Evolutionary conservation across 768 basidiomycete genomes (phyloP).

Genomic region (Suillus discolor): DNA sequence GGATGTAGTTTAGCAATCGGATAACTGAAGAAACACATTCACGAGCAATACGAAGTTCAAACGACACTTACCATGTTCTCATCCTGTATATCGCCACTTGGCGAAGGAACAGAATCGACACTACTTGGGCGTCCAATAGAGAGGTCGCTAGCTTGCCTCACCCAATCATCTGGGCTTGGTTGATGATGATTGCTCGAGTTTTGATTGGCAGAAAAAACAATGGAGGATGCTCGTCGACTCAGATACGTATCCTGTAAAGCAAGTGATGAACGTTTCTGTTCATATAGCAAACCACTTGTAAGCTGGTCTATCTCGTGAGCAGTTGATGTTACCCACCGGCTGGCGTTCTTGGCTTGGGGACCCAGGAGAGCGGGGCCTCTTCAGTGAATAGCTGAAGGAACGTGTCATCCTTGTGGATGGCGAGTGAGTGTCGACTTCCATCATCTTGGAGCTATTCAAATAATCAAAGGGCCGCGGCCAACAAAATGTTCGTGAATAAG

Average conservation of each 20-base stretch:
- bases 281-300: not conserved
- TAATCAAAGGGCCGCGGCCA: not conserved
- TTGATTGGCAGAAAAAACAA: constrained; percentile 15
- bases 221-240: constrained; percentile 35
- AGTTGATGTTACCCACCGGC: constrained; percentile 40
- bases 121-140: constrained; percentile 57
- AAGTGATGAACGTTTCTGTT: constrained; percentile 62
- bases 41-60: not conserved
- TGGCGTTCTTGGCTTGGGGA: constrained; percentile 55
- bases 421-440: constrained; percentile 62
- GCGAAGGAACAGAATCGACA: constrained; percentile 5
- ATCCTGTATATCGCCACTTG: constrained; percentile 32
- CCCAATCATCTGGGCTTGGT: constrained; percentile 71
- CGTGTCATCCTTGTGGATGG: constrained; percentile 37
- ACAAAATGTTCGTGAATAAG: not conserved
- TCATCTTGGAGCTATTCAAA: constrained; percentile 20
- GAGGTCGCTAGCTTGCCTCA: constrained; percentile 66
- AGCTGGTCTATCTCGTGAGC: not conserved
- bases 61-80: constrained; percentile 46
- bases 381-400: constrained; percentile 39
- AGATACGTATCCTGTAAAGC: constrained; percentile 33
- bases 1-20: not conserved
- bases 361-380: constrained; percentile 64
- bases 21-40: not conserved
- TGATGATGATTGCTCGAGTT: constrained; percentile 28